phyloP scores from a whole-genome alignment of 306 rosid species.

The Pueraria montana region DNA sequence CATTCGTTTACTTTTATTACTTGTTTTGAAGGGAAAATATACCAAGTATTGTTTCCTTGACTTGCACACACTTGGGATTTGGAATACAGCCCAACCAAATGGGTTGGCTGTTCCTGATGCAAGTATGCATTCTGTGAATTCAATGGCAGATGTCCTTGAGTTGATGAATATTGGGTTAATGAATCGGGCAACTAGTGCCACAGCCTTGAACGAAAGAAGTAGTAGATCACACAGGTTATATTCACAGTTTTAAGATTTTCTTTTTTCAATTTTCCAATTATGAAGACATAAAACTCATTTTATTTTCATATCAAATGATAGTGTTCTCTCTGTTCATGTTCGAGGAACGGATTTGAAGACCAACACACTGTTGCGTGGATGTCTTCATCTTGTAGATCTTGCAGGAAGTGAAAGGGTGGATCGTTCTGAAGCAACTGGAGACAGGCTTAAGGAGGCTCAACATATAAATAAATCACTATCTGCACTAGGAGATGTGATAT shows the following conservation, averaged over 20 bases:
- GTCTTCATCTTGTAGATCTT: conserved; percentile 95
- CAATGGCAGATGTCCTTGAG: conserved; percentile 85
- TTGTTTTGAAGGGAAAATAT: conserved; percentile 25
- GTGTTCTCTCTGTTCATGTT: conserved; percentile 96
- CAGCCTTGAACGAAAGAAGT: conserved; percentile 96
- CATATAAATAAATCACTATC: conserved; percentile 95
- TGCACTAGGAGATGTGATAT: conserved; percentile 98
- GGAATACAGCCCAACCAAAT: conserved; percentile 94
- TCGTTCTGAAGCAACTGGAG: conserved; percentile 98
- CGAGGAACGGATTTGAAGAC: conserved; percentile 93
- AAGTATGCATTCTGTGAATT: conserved; percentile 87
- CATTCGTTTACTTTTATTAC: conserved; percentile 25
- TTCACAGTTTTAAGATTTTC: conserved; percentile 32
- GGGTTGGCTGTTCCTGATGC: conserved; percentile 99
- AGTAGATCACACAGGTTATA: conserved; percentile 96
- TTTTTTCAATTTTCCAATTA: conserved; percentile 23
- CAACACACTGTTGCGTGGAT: conserved; percentile 79
- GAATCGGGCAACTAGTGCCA: conserved; percentile 93
- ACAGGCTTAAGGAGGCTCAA: conserved; percentile 99
- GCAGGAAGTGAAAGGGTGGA: conserved; percentile 99
- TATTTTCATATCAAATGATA: conserved; percentile 47
- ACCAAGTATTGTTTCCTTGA: conserved; percentile 65
- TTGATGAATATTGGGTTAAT: conserved; percentile 79
- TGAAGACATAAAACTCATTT: conserved; percentile 35
- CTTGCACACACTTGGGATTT: conserved; percentile 99